Conservation (phyloP, 257 asterid species). For the Eucommia ulmoides region DNA sequence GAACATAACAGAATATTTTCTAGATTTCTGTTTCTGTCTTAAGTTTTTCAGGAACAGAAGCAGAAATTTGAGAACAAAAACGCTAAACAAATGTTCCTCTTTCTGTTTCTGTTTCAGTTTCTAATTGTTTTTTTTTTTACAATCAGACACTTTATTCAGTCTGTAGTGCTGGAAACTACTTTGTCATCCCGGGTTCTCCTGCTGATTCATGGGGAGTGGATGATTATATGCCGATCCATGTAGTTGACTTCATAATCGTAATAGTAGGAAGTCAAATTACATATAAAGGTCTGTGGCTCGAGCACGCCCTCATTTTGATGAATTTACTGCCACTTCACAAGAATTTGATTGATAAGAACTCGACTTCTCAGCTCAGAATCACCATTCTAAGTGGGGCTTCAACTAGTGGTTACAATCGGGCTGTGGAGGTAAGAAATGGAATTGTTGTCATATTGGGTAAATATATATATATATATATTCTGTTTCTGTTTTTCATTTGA, state of each 20-base stretch:
- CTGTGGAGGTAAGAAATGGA: constrained; percentile 73
- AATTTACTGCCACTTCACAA: constrained; percentile 50
- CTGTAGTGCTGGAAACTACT: constrained; percentile 83
- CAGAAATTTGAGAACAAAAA: neutral
- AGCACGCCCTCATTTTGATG: constrained; percentile 71
- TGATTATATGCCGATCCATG: constrained; percentile 17
- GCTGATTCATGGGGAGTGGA: constrained; percentile 55
- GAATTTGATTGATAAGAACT: constrained; percentile 18
- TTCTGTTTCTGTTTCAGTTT: constrained; percentile 10
- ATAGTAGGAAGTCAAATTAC: constrained; percentile 66
- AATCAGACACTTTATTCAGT: constrained; percentile 71
- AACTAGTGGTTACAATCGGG: constrained; percentile 46
- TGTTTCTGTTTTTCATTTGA: no score
- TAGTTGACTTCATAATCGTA: constrained; percentile 44
- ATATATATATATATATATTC: no score
- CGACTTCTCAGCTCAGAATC: constrained; percentile 55
- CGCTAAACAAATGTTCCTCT: neutral
- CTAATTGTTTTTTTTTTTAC: no score
- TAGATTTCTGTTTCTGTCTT: no score
- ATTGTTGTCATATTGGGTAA: no score
- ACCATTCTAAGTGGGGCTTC: constrained; percentile 45
- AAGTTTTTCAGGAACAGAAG: no score
- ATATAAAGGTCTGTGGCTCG: constrained; percentile 80
- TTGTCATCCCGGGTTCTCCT: constrained; percentile 81
- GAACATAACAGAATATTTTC: no score